Base-by-base conservation (phyloP, 345 rosid genomes). In the Euphorbia tirucalli region DNA sequence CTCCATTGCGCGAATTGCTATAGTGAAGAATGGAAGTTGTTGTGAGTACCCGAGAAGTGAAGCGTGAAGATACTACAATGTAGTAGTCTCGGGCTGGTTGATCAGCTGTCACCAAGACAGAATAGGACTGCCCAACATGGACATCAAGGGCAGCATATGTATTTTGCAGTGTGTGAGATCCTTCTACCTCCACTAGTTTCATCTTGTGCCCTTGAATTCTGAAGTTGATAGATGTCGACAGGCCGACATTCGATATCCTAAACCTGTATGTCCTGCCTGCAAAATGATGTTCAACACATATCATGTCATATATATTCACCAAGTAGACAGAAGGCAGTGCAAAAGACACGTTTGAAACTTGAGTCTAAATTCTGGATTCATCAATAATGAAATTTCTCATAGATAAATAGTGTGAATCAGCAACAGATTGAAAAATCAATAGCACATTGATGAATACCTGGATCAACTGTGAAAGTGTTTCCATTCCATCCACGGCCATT, bases 161-260 rank as follows among this genome's bases (percentile, higher is more conserved):
- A 75, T 88, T 88, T 72, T 92, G 96, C 0, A 88, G 79, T 0
- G 97, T 82, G 75, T 91, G 93, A 59, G 91, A 82, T 72, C 97
- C 97, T 81, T 91, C 95, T 11, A 88, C 87, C 82, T 92, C 95
- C 27, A 88, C 89, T 25, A 92, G 86, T 43, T 80, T 74, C 89
- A 92, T 75, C 78, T 80, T 88, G 82, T 92, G 97, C 55, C 89
- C 92, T 79, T 92, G 87, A 73, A 92, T 92, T 81, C 97, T 82
- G 81, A 88, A 88, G 81, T 92, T 92, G 74, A 92, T 71, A 46
- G 89, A 81, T 61, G 87, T 87, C 10, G 88, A 66, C 19, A 84
- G 77, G 67, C 97, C 97, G 65, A 89, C 92, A 55, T 92, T 92
- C 16, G 93, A 89, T 74, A 92, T 85, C 78, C 93, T 80, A 76